Conservation (phyloP, 2,329 filamentous ascomycete genomes). For the Hirsutella rhossiliensis region DNA sequence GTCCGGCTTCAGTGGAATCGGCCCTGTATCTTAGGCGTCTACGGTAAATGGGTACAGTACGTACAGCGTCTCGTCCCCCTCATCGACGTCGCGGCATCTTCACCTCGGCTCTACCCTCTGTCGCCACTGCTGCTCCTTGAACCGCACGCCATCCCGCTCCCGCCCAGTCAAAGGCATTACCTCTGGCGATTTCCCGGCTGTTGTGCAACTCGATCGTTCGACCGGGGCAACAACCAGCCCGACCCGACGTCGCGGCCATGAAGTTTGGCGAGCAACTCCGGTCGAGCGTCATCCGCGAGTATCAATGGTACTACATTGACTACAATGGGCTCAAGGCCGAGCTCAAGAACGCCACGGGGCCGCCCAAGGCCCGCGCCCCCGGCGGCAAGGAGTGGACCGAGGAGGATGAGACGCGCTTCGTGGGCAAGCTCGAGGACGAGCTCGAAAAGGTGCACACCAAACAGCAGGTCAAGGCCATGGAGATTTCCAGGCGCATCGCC, state of each 20-base stretch:
- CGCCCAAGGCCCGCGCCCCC: constrained; percentile 26
- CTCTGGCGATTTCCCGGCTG: not conserved
- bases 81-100: not conserved
- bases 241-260: constrained; percentile 30
- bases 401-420: constrained; percentile 82
- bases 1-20: not conserved
- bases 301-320: constrained; percentile 96
- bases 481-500: constrained; percentile 84
- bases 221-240: not conserved
- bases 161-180: too few relatives aligned
- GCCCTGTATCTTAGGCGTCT: not conserved
- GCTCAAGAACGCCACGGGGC: constrained; percentile 61
- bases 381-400: constrained; percentile 65
- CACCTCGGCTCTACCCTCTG: not conserved
- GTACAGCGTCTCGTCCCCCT: too few relatives aligned
- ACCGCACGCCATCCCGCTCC: not conserved
- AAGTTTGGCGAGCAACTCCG: constrained; percentile 95
- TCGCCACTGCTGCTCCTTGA: not conserved
- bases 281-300: constrained; percentile 91
- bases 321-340: constrained; percentile 88
- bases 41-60: too few relatives aligned
- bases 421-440: constrained; percentile 76
- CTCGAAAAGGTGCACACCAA: constrained; percentile 97
- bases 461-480: constrained; percentile 92
- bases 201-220: not conserved